phyloP scores from a whole-genome alignment of 331 rosid genomes.

The Erythrophleum ivorense region DNA sequence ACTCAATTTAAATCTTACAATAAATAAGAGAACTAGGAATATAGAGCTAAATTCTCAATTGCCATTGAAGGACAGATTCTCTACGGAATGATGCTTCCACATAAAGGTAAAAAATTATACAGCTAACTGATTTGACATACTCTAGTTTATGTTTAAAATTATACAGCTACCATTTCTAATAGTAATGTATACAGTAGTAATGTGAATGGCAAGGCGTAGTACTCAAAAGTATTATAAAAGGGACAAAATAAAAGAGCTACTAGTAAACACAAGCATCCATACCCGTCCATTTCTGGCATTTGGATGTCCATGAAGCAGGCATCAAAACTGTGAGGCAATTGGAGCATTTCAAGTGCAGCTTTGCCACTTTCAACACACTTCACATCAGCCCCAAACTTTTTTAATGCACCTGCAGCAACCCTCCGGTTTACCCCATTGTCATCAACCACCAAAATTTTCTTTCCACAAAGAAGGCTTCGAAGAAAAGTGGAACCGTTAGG shows the following conservation, averaged over 20 bases:
- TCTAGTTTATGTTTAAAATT: background rate
- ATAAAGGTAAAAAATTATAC: background rate
- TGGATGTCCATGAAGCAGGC: slow-evolving; percentile 99
- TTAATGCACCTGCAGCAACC: slow-evolving; percentile 95
- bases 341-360: slow-evolving; percentile 84
- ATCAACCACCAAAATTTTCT: slow-evolving; percentile 91
- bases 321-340: slow-evolving; percentile 82
- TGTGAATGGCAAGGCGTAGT: background rate
- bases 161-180: background rate
- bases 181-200: background rate
- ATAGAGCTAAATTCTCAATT: too few species aligned
- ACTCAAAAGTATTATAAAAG: too few species aligned
- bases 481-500: slow-evolving; percentile 67
- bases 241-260: background rate
- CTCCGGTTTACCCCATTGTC: slow-evolving; percentile 87
- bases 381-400: slow-evolving; percentile 88
- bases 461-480: slow-evolving; percentile 71
- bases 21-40: too few species aligned
- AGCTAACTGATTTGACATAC: background rate
- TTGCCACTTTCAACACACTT: slow-evolving; percentile 89
- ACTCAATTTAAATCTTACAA: too few species aligned
- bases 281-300: slow-evolving; percentile 99
- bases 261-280: slow-evolving; percentile 33
- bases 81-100: background rate
- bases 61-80: background rate